phyloP scores from a whole-genome alignment of 257 asterid species.

The Solanum chmielewskii region DNA sequence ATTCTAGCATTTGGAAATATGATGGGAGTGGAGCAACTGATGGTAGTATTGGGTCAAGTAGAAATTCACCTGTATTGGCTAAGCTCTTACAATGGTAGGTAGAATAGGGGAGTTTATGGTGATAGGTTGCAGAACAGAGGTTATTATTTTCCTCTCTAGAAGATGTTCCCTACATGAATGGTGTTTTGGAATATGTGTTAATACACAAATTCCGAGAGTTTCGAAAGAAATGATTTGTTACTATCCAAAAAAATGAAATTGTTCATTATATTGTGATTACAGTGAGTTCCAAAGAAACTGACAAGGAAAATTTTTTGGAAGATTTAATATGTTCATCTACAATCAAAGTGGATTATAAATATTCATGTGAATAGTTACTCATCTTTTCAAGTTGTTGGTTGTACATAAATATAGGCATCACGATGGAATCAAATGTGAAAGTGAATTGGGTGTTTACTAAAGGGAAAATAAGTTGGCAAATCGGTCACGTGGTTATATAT shows the following conservation, averaged over 20 bases:
- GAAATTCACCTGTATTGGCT: conserved; percentile 16
- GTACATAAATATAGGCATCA: neutral
- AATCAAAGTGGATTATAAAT: neutral
- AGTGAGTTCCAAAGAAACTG: neutral
- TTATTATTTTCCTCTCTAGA: neutral
- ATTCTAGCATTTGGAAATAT: conserved; percentile 62
- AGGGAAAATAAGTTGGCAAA: neutral
- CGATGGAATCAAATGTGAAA: neutral
- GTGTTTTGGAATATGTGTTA: neutral
- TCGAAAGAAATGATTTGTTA: no score
- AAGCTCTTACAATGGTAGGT: conserved; percentile 30
- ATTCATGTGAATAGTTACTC: neutral
- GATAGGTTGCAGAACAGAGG: conserved; percentile 39
- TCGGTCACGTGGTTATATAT: neutral
- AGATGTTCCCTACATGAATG: neutral
- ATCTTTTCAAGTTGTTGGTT: neutral
- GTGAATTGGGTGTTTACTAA: neutral
- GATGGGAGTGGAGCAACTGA: conserved; percentile 48
- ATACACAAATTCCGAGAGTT: neutral
- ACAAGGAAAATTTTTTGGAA: neutral
- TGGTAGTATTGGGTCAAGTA: conserved; percentile 64
- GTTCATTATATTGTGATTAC: neutral
- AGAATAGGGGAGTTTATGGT: conserved; percentile 33
- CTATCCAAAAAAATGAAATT: neutral
- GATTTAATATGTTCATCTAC: neutral